Evolutionary conservation across 2,329 filamentous ascomycete genomes (phyloP).

Genomic region (Aspergillus vadensis): DNA sequence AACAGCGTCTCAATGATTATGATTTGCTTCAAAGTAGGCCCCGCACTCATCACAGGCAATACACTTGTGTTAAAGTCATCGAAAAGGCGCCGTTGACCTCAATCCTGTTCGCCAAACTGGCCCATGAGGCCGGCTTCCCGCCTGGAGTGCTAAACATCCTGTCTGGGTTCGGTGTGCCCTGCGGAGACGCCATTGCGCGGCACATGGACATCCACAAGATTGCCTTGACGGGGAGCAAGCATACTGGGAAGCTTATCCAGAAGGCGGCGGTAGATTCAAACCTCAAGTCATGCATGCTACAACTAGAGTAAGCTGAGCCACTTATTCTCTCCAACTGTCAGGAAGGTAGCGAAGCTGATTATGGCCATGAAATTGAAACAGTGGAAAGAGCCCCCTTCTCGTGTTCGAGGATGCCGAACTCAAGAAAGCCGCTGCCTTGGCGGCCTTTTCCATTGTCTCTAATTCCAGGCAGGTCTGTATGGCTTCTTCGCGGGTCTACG

Average conservation of each 20-base stretch:
- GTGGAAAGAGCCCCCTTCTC: constrained; percentile 29
- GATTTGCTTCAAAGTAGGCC: neutral
- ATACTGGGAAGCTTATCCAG: constrained; percentile 19
- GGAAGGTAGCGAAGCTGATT: neutral
- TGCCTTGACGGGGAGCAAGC: constrained; percentile 27
- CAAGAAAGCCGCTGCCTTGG: constrained; percentile 1
- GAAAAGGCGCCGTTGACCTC: neutral
- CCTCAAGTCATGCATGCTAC: constrained; percentile 25
- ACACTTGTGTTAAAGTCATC: neutral
- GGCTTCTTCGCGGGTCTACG: constrained; percentile 19
- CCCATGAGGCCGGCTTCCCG: constrained; percentile 12
- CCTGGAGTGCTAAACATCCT: constrained; percentile 54
- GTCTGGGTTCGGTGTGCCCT: constrained; percentile 59
- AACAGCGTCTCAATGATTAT: neutral
- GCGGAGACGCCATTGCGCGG: constrained; percentile 36
- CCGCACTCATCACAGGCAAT: neutral
- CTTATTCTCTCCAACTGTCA: neutral
- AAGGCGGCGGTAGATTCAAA: constrained; percentile 17
- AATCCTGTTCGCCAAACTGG: neutral
- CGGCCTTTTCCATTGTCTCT: constrained; percentile 12
- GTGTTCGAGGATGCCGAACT: constrained; percentile 20
- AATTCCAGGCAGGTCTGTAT: constrained; percentile 24
- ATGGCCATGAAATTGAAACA: neutral
- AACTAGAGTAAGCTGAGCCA: constrained; percentile 14
- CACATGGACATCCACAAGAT: constrained; percentile 23